Evolutionary conservation across 805 yeast species (phyloP).

Genomic region (Peterozyma xylosa): DNA sequence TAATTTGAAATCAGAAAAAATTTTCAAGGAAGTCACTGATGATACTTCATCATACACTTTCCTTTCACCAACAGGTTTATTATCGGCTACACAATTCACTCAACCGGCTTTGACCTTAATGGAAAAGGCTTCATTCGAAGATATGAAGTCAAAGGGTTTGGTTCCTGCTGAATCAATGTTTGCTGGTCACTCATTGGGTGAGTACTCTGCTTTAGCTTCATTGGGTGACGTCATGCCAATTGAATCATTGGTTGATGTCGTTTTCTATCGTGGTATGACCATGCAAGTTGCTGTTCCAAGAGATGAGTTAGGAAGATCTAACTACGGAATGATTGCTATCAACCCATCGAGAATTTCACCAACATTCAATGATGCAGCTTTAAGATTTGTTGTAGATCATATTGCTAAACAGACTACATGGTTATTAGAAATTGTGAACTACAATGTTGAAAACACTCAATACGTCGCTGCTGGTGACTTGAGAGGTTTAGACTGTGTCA

Average conservation of each 20-base stretch:
- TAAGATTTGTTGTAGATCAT: slow-evolving; percentile 89
- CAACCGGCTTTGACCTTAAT: slow-evolving; percentile 98
- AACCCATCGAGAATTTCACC: slow-evolving; percentile 90
- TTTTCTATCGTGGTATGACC: slow-evolving; percentile 99
- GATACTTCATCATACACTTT: slow-evolving; percentile 81
- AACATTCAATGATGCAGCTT: slow-evolving; percentile 88
- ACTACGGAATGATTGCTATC: slow-evolving; percentile 98
- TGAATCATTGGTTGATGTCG: slow-evolving; percentile 94
- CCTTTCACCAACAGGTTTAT: slow-evolving; percentile 87
- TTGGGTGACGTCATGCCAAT: slow-evolving; percentile 98
- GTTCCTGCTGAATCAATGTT: slow-evolving; percentile 90
- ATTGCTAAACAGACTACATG: slow-evolving; percentile 79
- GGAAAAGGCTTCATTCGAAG: slow-evolving; percentile 99
- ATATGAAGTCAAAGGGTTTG: slow-evolving; percentile 91
- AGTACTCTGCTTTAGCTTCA: slow-evolving; percentile 95
- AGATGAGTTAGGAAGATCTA: slow-evolving; percentile 90
- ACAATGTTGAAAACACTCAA: slow-evolving; percentile 96
- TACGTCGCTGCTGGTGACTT: slow-evolving; percentile 98
- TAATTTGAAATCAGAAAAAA: slow-evolving; percentile 80
- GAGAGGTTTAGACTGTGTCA: slow-evolving; percentile 87
- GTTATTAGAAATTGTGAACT: slow-evolving; percentile 97
- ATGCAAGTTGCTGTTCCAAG: slow-evolving; percentile 99
- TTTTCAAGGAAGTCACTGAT: slow-evolving; percentile 85
- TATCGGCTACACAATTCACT: slow-evolving; percentile 97
- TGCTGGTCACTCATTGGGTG: slow-evolving; percentile 99